Conservation (phyloP, 306 rosid species). For the Carpinus viminea region DNA sequence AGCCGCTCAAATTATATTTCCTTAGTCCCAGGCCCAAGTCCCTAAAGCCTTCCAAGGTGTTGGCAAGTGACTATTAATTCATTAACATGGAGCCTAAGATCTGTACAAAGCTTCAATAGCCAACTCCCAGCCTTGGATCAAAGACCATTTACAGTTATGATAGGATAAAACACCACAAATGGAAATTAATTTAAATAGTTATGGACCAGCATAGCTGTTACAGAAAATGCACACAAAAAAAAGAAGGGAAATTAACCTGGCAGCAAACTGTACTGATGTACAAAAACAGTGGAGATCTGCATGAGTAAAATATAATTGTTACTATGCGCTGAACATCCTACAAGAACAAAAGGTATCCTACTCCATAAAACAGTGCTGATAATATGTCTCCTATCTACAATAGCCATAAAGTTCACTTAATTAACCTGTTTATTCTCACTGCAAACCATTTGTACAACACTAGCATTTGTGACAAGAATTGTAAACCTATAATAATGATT, state of each 20-base stretch:
- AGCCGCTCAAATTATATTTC: not conserved
- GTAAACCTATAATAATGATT: no score
- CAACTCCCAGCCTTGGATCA: constrained; percentile 5
- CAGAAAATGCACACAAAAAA: not conserved
- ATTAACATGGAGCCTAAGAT: not conserved
- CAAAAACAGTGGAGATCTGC: constrained; percentile 61
- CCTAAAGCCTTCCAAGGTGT: constrained; percentile 7
- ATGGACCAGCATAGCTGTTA: not conserved
- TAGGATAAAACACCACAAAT: constrained; percentile 1
- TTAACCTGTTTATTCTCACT: no score
- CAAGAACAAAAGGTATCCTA: constrained; percentile 6
- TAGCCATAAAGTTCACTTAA: no score
- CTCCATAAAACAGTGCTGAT: constrained; percentile 3
- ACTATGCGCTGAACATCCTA: not conserved
- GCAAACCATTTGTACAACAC: no score
- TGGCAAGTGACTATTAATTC: constrained; percentile 7
- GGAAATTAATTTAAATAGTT: not conserved
- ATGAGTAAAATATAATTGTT: constrained; percentile 29
- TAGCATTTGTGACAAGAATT: no score
- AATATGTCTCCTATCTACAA: not conserved
- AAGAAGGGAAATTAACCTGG: constrained; percentile 47
- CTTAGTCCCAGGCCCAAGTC: constrained; percentile 6
- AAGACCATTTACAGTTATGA: not conserved
- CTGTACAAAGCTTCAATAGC: not conserved
- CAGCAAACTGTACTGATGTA: constrained; percentile 49